A percentile compares a stretch with the other conserved stretches of the same genome.
phyloP scores from a whole-genome alignment of 768 basidiomycete species.

The Mrakia blollopis region DNA sequence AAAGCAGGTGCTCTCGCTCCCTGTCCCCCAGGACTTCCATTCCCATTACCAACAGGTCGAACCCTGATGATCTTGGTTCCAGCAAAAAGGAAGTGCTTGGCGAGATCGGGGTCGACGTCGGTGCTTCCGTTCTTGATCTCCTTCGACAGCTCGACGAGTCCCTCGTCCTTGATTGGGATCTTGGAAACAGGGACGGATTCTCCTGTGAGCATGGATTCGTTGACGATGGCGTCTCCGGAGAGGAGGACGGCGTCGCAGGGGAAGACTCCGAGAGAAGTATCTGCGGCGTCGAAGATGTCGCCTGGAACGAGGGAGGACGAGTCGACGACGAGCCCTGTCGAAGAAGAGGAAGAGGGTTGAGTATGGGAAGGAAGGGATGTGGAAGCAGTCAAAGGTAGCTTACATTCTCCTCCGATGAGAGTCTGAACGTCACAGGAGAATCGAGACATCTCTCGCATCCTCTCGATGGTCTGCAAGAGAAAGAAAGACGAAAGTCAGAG shows the following conservation, averaged over 20 bases:
- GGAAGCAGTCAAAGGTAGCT: conserved; percentile 37
- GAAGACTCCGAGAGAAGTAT: conserved; percentile 63
- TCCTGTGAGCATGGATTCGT: conserved; percentile 96
- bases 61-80: conserved; percentile 89
- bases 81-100: conserved; percentile 80
- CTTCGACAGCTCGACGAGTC: conserved; percentile 61
- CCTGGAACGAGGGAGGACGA: conserved; percentile 83
- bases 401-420: conserved; percentile 67
- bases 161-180: conserved; percentile 71
- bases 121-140: conserved; percentile 40
- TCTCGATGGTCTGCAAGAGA: conserved; percentile 63
- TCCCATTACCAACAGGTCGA: conserved; percentile 57
- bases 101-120: conserved; percentile 52
- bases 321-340: conserved; percentile 62
- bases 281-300: conserved; percentile 84
- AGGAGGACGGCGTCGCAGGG: conserved; percentile 90
- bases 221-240: conserved; percentile 94
- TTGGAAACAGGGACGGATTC: conserved; percentile 98
- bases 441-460: conserved; percentile 95
- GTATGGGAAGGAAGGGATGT: neutral
- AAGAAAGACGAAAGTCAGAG: neutral
- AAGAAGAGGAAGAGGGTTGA: neutral
- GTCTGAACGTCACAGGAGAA: conserved; percentile 74
- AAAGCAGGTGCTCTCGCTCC: conserved; percentile 65
- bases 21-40: conserved; percentile 42